Conservation (phyloP, 768 basidiomycete species). For the Gymnopilus dilepis region DNA sequence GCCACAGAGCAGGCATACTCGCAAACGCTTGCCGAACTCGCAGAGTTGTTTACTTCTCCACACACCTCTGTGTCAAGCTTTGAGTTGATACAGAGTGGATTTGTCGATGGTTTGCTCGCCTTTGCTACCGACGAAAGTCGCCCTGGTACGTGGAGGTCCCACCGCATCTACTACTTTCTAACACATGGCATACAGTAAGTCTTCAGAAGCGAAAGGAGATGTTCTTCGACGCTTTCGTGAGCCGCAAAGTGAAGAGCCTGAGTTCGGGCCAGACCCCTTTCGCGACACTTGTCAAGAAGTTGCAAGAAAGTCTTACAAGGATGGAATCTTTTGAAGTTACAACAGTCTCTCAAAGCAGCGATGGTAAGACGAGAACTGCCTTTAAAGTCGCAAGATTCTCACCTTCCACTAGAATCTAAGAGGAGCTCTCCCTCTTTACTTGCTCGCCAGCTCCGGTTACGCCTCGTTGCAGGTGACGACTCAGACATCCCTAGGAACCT, state of each 20-base stretch:
- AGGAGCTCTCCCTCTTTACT: constrained; percentile 89
- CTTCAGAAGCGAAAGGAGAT: constrained; percentile 73
- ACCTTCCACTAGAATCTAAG: constrained; percentile 69
- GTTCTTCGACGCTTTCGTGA: constrained; percentile 78
- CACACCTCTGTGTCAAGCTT: constrained; percentile 91
- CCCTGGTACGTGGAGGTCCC: constrained; percentile 47
- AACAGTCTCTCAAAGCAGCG: constrained; percentile 81
- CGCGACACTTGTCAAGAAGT: constrained; percentile 85
- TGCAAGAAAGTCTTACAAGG: constrained; percentile 93
- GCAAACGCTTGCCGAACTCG: constrained; percentile 74
- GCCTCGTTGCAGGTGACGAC: constrained; percentile 88
- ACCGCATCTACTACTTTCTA: not conserved
- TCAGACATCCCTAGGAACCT: constrained; percentile 86
- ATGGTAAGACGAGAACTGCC: constrained; percentile 56
- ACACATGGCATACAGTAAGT: constrained; percentile 50
- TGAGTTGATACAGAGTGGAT: constrained; percentile 91
- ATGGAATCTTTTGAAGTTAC: constrained; percentile 97
- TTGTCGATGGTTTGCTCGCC: constrained; percentile 84
- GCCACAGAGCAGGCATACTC: constrained; percentile 67
- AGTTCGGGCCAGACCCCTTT: constrained; percentile 62
- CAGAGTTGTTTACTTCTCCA: constrained; percentile 76
- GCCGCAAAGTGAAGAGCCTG: constrained; percentile 51
- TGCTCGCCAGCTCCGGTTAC: constrained; percentile 90
- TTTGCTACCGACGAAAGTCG: constrained; percentile 77
- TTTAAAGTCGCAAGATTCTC: constrained; percentile 6